phyloP scores from a whole-genome alignment of 495 filamentous ascomycete genomes.

The Sordaria brevicollis region DNA sequence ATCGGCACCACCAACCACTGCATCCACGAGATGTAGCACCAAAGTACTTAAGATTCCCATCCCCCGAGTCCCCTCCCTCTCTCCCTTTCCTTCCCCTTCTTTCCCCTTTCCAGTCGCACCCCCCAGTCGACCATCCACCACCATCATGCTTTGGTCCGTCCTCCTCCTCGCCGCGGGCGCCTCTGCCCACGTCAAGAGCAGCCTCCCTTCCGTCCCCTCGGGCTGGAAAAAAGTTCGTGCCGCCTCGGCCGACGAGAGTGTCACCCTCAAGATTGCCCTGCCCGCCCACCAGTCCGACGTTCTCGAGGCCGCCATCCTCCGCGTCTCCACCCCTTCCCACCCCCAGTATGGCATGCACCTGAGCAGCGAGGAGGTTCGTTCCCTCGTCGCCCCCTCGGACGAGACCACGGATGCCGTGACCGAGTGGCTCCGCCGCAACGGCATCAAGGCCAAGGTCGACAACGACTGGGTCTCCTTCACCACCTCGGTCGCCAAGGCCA shows the following conservation, averaged over 20 bases:
- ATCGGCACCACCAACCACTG: not conserved
- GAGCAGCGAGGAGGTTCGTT: conserved; percentile 40
- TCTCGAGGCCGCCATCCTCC: conserved; percentile 41
- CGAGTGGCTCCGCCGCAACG: conserved; percentile 40
- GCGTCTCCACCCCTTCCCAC: conserved; percentile 47
- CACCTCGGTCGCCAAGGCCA: conserved; percentile 35
- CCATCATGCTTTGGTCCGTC: conserved; percentile 16
- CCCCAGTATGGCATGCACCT: conserved; percentile 47
- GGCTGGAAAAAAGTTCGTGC: conserved; percentile 33
- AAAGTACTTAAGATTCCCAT: not conserved
- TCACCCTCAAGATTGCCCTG: conserved; percentile 25
- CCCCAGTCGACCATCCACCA: not conserved
- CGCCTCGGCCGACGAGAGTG: conserved; percentile 22
- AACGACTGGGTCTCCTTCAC: conserved; percentile 39
- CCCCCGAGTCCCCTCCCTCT: no score
- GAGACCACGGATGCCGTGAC: conserved; percentile 29
- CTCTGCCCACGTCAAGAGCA: conserved; percentile 40
- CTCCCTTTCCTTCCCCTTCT: not conserved
- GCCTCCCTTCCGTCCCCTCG: conserved; percentile 29
- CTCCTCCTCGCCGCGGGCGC: conserved; percentile 31
- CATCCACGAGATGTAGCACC: not conserved
- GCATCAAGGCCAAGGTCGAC: conserved; percentile 37
- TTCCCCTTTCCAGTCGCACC: not conserved
- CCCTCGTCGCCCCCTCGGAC: conserved; percentile 39
- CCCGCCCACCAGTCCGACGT: conserved; percentile 34